Conservation (phyloP, 139 green algal species). For the Auxenochlorella protothecoides region DNA sequence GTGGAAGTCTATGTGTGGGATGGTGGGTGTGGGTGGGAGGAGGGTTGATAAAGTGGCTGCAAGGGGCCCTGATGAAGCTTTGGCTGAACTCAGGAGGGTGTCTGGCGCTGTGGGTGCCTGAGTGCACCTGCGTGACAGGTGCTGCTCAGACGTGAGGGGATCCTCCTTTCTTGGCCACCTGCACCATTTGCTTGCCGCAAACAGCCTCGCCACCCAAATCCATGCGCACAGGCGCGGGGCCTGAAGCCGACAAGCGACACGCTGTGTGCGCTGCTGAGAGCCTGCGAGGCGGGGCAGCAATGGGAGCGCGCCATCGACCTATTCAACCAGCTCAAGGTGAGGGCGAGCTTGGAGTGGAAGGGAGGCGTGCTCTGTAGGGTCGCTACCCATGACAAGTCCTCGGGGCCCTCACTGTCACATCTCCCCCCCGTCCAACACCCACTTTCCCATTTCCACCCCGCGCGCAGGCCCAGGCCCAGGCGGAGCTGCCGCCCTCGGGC, state of each 20-base stretch:
- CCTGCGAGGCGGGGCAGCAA: constrained; percentile 31
- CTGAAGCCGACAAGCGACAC: constrained; percentile 35
- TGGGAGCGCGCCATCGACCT: constrained; percentile 32
- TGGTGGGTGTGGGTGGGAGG: too few species aligned
- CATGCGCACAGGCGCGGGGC: not conserved
- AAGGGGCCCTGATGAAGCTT: too few species aligned
- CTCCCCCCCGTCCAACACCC: not conserved
- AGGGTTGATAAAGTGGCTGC: too few species aligned
- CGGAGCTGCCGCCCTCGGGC: too few species aligned
- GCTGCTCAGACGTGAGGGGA: too few species aligned
- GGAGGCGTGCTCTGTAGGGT: not conserved
- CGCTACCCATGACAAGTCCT: not conserved
- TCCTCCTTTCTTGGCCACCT: too few species aligned
- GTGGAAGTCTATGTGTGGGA: too few species aligned
- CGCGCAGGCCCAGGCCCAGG: not conserved
- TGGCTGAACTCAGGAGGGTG: too few species aligned
- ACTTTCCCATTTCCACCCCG: not conserved
- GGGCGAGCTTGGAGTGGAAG: not conserved
- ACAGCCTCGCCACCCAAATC: too few species aligned
- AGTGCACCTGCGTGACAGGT: too few species aligned
- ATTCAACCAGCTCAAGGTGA: constrained; percentile 35
- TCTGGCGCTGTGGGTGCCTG: too few species aligned
- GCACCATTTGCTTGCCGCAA: too few species aligned
- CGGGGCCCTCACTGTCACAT: not conserved
- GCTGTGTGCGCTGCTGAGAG: constrained; percentile 31